A percentile compares a stretch with the other conserved stretches of the same genome.
Evolutionary conservation across 2,329 filamentous ascomycete species (phyloP).

Genomic region (Colletotrichum incanum): DNA sequence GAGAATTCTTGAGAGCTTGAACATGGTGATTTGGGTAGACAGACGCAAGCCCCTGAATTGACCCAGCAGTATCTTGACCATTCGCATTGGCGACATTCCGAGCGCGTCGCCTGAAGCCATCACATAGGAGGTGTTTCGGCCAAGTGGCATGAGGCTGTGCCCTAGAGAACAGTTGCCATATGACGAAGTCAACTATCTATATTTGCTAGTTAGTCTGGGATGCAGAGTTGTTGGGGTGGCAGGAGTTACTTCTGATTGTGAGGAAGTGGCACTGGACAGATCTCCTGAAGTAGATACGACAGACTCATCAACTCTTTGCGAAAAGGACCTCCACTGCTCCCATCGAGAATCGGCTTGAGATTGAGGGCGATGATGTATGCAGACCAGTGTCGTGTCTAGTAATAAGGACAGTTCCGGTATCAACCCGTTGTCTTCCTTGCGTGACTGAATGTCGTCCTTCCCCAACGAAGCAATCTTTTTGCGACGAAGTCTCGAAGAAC

Average conservation of each 20-base stretch:
- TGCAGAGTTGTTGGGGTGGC: not conserved
- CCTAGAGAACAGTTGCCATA: conserved; percentile 83
- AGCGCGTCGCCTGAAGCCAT: conserved; percentile 78
- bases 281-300: conserved; percentile 67
- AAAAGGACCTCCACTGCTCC: conserved; percentile 73
- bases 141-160: conserved; percentile 59
- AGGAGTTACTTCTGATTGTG: conserved; percentile 74
- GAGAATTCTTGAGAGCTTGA: conserved; percentile 74
- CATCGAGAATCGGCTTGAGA: conserved; percentile 58
- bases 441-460: conserved; percentile 43
- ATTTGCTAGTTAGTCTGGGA: conserved; percentile 43
- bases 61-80: conserved; percentile 47
- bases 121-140: conserved; percentile 84
- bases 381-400: conserved; percentile 81
- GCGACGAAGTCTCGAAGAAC: conserved; percentile 74
- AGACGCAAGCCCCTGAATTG: conserved; percentile 77
- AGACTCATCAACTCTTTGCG: conserved; percentile 74
- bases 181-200: conserved; percentile 82
- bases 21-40: conserved; percentile 80
- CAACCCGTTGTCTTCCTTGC: conserved; percentile 47
- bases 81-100: conserved; percentile 48
- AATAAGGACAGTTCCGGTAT: conserved; percentile 67
- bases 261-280: conserved; percentile 62
- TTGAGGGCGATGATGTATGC: conserved; percentile 53
- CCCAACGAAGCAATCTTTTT: conserved; percentile 69